Percentiles rank a stretch among this genome's conserved stretches.
phyloP scores from a whole-genome alignment of 805 yeast genomes.

The Cyberlindnera maritima region DNA sequence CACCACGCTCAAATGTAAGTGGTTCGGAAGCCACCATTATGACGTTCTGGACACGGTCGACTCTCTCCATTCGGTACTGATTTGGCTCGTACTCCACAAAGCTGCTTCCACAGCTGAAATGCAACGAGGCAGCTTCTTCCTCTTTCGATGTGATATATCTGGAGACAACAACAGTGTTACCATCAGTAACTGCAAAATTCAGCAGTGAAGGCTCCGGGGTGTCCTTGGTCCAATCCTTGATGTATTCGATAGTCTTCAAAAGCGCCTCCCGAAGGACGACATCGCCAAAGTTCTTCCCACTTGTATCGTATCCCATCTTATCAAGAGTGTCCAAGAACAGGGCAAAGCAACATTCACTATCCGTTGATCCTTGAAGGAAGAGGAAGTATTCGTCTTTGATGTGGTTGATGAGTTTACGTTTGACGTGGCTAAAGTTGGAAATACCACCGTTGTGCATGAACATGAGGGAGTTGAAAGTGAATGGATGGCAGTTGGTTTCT shows the following conservation, averaged over 20 bases:
- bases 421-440: conserved; percentile 67
- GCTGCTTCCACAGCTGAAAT: conserved; percentile 89
- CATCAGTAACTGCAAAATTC: conserved; percentile 95
- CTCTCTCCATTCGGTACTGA: conserved; percentile 89
- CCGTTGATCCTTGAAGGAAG: conserved; percentile 89
- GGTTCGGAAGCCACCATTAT: conserved; percentile 98
- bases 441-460: conserved; percentile 98
- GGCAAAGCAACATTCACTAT: conserved; percentile 94
- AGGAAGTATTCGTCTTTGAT: conserved; percentile 78
- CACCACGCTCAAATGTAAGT: conserved; percentile 91
- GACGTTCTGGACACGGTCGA: conserved; percentile 89
- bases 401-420: conserved; percentile 67
- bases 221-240: conserved; percentile 77
- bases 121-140: conserved; percentile 95
- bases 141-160: conserved; percentile 85
- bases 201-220: conserved; percentile 78
- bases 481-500: conserved; percentile 97
- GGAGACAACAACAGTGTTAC: conserved; percentile 78
- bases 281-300: conserved; percentile 47
- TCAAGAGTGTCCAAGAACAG: conserved; percentile 74
- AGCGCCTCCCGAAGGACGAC: conserved; percentile 64
- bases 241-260: conserved; percentile 65
- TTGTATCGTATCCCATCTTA: conserved; percentile 75
- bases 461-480: conserved; percentile 80
- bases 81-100: conserved; percentile 91